phyloP scores from a whole-genome alignment of 345 rosid species.

The Rhizophora mangle region DNA sequence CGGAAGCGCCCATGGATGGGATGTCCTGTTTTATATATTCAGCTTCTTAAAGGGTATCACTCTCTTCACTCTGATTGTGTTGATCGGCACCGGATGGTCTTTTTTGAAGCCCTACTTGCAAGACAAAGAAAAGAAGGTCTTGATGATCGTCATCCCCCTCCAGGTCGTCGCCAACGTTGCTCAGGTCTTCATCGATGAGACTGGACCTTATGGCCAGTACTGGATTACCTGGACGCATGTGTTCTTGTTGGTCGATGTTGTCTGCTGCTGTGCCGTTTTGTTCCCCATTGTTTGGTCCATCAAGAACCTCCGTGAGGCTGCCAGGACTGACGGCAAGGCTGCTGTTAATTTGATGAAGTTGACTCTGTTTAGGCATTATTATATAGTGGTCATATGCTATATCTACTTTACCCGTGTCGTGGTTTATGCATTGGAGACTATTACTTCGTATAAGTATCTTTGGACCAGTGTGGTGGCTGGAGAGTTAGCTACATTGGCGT shows the following conservation, averaged over 20 bases:
- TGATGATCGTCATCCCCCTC: slow-evolving; percentile 92
- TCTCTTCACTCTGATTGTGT: slow-evolving; percentile 77
- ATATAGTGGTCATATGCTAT: slow-evolving; percentile 89
- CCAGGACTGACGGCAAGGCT: slow-evolving; percentile 89
- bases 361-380: slow-evolving; percentile 90
- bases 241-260: slow-evolving; percentile 87
- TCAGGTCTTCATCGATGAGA: slow-evolving; percentile 87
- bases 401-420: slow-evolving; percentile 93
- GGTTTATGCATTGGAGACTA: slow-evolving; percentile 83
- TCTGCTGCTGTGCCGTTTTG: slow-evolving; percentile 89
- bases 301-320: slow-evolving; percentile 92
- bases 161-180: slow-evolving; percentile 90
- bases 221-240: slow-evolving; percentile 90
- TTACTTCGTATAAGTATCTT: slow-evolving; percentile 79
- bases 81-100: slow-evolving; percentile 96
- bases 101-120: slow-evolving; percentile 90
- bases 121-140: slow-evolving; percentile 91
- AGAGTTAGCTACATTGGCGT: slow-evolving; percentile 80
- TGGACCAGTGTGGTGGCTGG: slow-evolving; percentile 93
- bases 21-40: slow-evolving; percentile 86
- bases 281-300: slow-evolving; percentile 99
- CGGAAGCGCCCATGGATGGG: slow-evolving; percentile 93
- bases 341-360: slow-evolving; percentile 89
- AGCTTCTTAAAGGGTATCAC: slow-evolving; percentile 85
- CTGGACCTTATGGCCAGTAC: slow-evolving; percentile 73